A percentile compares a stretch with the other conserved stretches of the same genome.
phyloP scores from a whole-genome alignment of 2,329 filamentous ascomycete species.

The Pseudocercospora musae region DNA sequence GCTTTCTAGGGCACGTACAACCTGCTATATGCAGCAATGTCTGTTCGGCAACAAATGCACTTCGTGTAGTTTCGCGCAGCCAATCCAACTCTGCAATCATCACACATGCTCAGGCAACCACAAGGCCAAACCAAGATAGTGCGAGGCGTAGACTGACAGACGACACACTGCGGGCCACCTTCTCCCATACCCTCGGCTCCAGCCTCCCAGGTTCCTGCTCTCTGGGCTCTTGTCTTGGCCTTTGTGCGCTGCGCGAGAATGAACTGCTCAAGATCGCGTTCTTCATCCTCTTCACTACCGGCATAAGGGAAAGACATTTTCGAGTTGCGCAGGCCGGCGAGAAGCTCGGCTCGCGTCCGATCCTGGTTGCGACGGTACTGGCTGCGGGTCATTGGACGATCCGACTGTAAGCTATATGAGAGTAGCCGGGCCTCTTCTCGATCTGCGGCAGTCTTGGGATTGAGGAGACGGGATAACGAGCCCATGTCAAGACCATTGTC shows the following conservation, averaged over 20 bases:
- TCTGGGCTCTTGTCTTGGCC: constrained; percentile 39
- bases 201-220: constrained; percentile 56
- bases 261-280: constrained; percentile 56
- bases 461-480: constrained; percentile 71
- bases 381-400: constrained; percentile 75
- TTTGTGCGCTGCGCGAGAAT: constrained; percentile 54
- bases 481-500: constrained; percentile 37
- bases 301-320: constrained; percentile 10
- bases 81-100: constrained; percentile 88
- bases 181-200: constrained; percentile 72
- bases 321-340: constrained; percentile 44
- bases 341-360: constrained; percentile 65
- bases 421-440: constrained; percentile 77
- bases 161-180: constrained; percentile 80
- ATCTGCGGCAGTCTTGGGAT: constrained; percentile 74
- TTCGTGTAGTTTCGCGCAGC: constrained; percentile 97
- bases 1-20: constrained; percentile 76
- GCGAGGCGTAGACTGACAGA: constrained; percentile 81
- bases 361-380: constrained; percentile 68
- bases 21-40: constrained; percentile 83
- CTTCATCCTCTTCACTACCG: constrained; percentile 52
- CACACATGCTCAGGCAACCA: constrained; percentile 87
- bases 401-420: constrained; percentile 71
- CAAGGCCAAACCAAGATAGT: constrained; percentile 96
- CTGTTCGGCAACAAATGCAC: constrained; percentile 88